These are phyloP conservation scores for Phytopythium chamaehyphon DNA, from an alignment of 352 stramenopile species.

Conservation along the genomic window DNA sequence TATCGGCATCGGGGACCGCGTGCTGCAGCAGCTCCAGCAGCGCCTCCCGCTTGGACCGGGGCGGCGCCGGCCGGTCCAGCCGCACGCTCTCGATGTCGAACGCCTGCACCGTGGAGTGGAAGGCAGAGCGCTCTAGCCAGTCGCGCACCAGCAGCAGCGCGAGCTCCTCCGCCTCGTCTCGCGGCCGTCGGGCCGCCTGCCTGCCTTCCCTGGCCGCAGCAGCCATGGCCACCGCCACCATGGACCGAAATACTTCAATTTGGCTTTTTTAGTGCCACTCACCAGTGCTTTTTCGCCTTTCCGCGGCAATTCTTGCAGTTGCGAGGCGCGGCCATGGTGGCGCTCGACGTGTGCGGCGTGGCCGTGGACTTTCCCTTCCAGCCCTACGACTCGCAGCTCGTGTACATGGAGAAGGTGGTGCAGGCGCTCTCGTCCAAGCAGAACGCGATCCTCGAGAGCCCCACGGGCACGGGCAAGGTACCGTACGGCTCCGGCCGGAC, in stretches of 20 bases:
- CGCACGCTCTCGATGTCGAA: conserved; percentile 2
- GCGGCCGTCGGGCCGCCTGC: not conserved
- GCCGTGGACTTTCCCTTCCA: conserved; percentile 96
- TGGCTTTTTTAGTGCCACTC: too few relatives aligned
- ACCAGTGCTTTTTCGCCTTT: not conserved
- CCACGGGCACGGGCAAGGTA: conserved; percentile 97
- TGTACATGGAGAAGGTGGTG: conserved; percentile 97
- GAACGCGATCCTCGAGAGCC: conserved; percentile 97
- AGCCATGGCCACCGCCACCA: not conserved
- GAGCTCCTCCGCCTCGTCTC: conserved; percentile 1
- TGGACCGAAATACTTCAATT: not conserved
- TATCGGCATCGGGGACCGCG: not conserved
- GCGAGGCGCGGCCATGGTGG: conserved; percentile 40
- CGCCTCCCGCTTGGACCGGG: not conserved
- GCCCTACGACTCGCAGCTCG: conserved; percentile 95
- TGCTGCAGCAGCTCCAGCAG: conserved; percentile 1
- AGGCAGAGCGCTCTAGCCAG: conserved; percentile 3
- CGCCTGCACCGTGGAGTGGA: conserved; percentile 4
- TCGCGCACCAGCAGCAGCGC: conserved; percentile 4
- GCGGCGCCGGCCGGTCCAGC: not conserved
- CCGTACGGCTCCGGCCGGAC: too few relatives aligned
- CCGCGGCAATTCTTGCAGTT: conserved; percentile 3
- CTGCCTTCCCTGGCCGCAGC: not conserved
- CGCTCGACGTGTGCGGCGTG: conserved; percentile 84
- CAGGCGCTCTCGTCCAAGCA: conserved; percentile 85